phyloP scores from a whole-genome alignment of 2,329 filamentous ascomycete species.

The Colletotrichum phormii region DNA sequence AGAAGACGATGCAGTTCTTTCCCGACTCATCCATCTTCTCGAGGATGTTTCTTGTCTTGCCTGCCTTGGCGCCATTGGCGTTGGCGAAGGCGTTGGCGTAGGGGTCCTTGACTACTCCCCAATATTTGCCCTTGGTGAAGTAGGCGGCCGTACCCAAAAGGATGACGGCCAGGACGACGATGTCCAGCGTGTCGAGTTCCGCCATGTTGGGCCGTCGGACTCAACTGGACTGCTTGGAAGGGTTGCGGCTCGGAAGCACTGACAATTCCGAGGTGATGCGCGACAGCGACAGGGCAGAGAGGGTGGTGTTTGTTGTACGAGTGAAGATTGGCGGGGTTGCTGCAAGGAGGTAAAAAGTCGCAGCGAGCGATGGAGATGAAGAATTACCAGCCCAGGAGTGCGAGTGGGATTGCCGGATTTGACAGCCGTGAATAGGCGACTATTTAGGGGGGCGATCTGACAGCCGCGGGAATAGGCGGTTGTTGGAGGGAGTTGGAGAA shows the following conservation, averaged over 20 bases:
- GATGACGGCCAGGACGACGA: conserved; percentile 88
- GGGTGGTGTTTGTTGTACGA: not conserved
- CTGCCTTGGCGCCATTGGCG: conserved; percentile 77
- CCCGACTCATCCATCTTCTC: conserved; percentile 95
- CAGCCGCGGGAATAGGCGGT: conserved; percentile 30
- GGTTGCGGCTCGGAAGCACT: conserved; percentile 8
- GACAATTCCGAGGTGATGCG: conserved; percentile 10
- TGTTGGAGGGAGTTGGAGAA: conserved; percentile 25
- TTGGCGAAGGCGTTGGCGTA: conserved; percentile 82
- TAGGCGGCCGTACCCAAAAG: conserved; percentile 91
- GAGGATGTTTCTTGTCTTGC: conserved; percentile 90
- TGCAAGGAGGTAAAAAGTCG: not conserved
- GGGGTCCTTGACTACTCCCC: conserved; percentile 89
- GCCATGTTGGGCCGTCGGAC: conserved; percentile 71
- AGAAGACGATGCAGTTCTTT: conserved; percentile 99
- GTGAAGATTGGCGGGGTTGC: conserved; percentile 19
- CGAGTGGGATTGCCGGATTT: conserved; percentile 20
- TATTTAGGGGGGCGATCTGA: conserved; percentile 5
- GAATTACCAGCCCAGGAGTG: not conserved
- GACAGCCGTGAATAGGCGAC: conserved; percentile 18
- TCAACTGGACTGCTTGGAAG: conserved; percentile 12
- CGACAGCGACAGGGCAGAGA: not conserved
- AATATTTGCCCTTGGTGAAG: conserved; percentile 97
- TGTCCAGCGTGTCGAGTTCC: conserved; percentile 94
- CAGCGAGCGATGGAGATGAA: not conserved